Conservation (phyloP, 495 filamentous ascomycete species). For the Talaromyces liani region DNA sequence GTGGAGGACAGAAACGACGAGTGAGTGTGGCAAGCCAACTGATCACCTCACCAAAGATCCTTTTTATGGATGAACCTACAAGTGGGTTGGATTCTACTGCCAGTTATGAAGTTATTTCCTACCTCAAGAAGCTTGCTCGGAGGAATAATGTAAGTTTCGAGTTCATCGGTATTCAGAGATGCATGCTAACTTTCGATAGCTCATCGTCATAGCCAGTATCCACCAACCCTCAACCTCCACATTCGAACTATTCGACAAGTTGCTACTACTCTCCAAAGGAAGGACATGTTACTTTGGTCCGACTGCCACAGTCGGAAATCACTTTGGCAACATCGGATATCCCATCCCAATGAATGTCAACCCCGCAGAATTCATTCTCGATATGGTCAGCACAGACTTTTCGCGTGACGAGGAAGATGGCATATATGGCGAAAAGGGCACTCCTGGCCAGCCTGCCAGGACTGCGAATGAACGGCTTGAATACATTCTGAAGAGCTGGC, state of each 20-base stretch:
- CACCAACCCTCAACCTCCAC: conserved; percentile 75
- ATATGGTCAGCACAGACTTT: conserved; percentile 71
- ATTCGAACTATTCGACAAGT: conserved; percentile 71
- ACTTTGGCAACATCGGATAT: conserved; percentile 52
- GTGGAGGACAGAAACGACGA: conserved; percentile 72
- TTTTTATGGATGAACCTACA: conserved; percentile 80
- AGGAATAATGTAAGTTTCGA: conserved; percentile 50
- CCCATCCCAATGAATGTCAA: conserved; percentile 61
- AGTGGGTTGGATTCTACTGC: conserved; percentile 69
- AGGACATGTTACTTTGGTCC: conserved; percentile 63
- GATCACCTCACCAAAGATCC: conserved; percentile 67
- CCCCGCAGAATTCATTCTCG: conserved; percentile 70
- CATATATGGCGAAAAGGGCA: neutral
- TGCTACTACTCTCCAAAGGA: conserved; percentile 64
- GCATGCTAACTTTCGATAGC: conserved; percentile 18
- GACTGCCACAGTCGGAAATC: conserved; percentile 37
- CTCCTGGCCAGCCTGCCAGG: neutral
- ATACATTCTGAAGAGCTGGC: conserved; percentile 27
- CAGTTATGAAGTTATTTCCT: conserved; percentile 60
- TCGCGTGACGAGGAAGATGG: conserved; percentile 34
- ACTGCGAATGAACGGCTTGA: conserved; percentile 5
- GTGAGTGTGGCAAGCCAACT: conserved; percentile 73
- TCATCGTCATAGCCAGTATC: conserved; percentile 70
- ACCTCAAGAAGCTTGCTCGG: conserved; percentile 53
- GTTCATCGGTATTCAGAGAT: neutral